phyloP scores from a whole-genome alignment of 805 yeast species.

The Yarrowia osloensis region DNA sequence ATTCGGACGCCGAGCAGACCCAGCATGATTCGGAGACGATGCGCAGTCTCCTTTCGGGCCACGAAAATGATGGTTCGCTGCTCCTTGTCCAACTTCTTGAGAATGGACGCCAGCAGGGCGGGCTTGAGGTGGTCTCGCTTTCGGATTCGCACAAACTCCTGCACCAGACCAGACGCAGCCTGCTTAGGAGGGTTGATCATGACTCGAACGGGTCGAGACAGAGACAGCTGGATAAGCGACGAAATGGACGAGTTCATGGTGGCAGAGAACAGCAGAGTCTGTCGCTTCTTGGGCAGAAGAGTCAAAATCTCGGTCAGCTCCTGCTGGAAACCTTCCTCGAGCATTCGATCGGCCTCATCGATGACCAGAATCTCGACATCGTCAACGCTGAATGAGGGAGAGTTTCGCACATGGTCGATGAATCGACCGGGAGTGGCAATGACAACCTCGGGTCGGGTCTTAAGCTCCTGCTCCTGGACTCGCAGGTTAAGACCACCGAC shows the following conservation, averaged over 20 bases:
- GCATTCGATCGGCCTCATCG: slow-evolving; percentile 99
- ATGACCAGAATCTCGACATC: slow-evolving; percentile 87
- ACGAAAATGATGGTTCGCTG: slow-evolving; percentile 87
- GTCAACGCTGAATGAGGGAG: slow-evolving; percentile 89
- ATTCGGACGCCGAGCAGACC: slow-evolving; percentile 73
- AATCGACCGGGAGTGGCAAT: slow-evolving; percentile 99
- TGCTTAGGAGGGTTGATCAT: slow-evolving; percentile 97
- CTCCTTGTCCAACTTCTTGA: slow-evolving; percentile 67
- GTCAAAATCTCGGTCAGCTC: slow-evolving; percentile 89
- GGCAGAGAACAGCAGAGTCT: slow-evolving; percentile 92
- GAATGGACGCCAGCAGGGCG: slow-evolving; percentile 71
- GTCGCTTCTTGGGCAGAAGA: slow-evolving; percentile 86
- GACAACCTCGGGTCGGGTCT: slow-evolving; percentile 90
- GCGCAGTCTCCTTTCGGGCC: slow-evolving; percentile 88
- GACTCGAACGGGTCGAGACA: slow-evolving; percentile 86
- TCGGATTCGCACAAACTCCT: slow-evolving; percentile 93
- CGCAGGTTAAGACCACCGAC: slow-evolving; percentile 97
- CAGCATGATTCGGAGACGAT: slow-evolving; percentile 81
- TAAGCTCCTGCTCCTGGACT: slow-evolving; percentile 93
- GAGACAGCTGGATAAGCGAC: slow-evolving; percentile 80
- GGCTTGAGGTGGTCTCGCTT: slow-evolving; percentile 83
- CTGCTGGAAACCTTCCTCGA: slow-evolving; percentile 97
- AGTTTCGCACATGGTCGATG: slow-evolving; percentile 93
- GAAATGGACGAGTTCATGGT: slow-evolving; percentile 96
- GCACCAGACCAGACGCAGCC: slow-evolving; percentile 85